Percentiles rank a stretch among this genome's conserved stretches.
Conservation (phyloP, 805 yeast genomes). For the Lachancea sp. region DNA sequence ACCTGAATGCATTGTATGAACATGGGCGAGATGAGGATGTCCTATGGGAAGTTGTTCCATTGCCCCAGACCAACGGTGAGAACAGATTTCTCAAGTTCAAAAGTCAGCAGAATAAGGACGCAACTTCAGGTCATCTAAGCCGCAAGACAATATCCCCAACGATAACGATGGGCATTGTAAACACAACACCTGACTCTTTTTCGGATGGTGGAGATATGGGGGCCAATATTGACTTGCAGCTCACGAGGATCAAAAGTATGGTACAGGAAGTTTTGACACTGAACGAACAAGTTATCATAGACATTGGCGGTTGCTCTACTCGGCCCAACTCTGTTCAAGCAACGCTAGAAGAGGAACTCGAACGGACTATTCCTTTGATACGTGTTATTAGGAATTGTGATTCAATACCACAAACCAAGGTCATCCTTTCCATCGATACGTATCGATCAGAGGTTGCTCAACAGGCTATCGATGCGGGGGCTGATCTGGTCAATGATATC, state of each 20-base stretch:
- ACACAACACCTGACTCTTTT: slow-evolving; percentile 91
- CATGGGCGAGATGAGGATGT: slow-evolving; percentile 45
- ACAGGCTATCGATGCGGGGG: slow-evolving; percentile 65
- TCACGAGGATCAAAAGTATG: slow-evolving; percentile 44
- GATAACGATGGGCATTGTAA: slow-evolving; percentile 77
- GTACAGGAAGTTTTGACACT: slow-evolving; percentile 51
- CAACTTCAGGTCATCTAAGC: slow-evolving; percentile 36
- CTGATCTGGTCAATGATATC: slow-evolving; percentile 87
- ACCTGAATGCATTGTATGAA: slow-evolving; percentile 48
- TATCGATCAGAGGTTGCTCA: slow-evolving; percentile 72
- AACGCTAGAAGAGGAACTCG: slow-evolving; percentile 56
- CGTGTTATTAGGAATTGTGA: slow-evolving; percentile 46
- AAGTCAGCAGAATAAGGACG: slow-evolving; percentile 39
- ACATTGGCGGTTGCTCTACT: slow-evolving; percentile 93
- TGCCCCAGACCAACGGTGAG: slow-evolving; percentile 20
- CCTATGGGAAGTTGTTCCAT: slow-evolving; percentile 47
- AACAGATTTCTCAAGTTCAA: slow-evolving; percentile 26
- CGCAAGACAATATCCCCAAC: slow-evolving; percentile 37
- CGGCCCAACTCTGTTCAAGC: slow-evolving; percentile 74
- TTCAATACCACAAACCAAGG: slow-evolving; percentile 33
- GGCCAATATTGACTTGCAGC: slow-evolving; percentile 34
- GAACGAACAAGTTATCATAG: slow-evolving; percentile 47
- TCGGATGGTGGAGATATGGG: slow-evolving; percentile 69
- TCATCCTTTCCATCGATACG: slow-evolving; percentile 80
- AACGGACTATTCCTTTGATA: slow-evolving; percentile 65